phyloP scores from a whole-genome alignment of 805 yeast genomes.

The Wickerhamomyces xylosicus region DNA sequence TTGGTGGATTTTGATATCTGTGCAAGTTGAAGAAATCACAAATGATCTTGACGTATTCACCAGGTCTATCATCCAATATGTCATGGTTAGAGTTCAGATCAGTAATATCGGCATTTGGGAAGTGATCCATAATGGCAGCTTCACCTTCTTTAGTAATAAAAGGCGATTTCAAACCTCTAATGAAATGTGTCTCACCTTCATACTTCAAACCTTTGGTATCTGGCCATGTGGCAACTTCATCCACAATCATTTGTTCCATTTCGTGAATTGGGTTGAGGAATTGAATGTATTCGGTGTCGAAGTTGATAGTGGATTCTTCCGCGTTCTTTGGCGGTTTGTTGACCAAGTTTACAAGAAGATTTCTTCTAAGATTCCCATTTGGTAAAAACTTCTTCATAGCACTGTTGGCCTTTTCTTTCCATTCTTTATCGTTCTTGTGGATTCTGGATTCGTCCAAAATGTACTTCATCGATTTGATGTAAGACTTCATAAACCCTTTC shows the following conservation, averaged over 20 bases:
- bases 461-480: constrained; percentile 51
- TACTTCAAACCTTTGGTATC: constrained; percentile 13
- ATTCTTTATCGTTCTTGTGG: constrained; percentile 17
- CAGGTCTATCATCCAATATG: constrained; percentile 31
- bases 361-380: constrained; percentile 35
- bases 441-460: constrained; percentile 56
- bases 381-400: constrained; percentile 92
- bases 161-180: constrained; percentile 18
- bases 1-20: constrained; percentile 12
- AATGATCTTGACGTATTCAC: constrained; percentile 19
- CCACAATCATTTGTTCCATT: constrained; percentile 18
- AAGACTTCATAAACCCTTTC: constrained; percentile 23
- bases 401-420: constrained; percentile 85
- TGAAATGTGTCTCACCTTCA: constrained; percentile 16
- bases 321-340: constrained; percentile 20
- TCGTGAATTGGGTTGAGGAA: constrained; percentile 25
- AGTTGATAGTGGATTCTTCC: constrained; percentile 17
- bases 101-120: constrained; percentile 17
- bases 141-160: constrained; percentile 14
- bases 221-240: constrained; percentile 26
- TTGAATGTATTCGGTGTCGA: constrained; percentile 19
- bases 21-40: constrained; percentile 18
- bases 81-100: constrained; percentile 23
- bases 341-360: constrained; percentile 28
- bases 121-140: constrained; percentile 14